phyloP scores from a whole-genome alignment of 805 yeast species.

The Wickerhamomyces kurtzmanii region DNA sequence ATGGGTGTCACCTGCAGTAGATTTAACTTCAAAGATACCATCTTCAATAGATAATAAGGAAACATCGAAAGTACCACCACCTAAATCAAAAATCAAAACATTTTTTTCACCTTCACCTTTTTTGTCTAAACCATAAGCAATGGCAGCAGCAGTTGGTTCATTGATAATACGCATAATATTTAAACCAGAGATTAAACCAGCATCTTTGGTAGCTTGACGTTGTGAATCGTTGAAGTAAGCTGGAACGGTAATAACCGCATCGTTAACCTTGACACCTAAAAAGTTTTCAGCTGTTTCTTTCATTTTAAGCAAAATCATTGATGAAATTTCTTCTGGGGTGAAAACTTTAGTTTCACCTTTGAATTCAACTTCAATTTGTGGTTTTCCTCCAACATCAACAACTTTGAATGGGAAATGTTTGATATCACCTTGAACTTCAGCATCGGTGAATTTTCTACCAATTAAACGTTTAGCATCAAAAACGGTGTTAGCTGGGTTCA shows the following conservation, averaged over 20 bases:
- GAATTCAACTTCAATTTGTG: conserved; percentile 73
- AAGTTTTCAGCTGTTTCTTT: conserved; percentile 90
- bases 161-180: conserved; percentile 89
- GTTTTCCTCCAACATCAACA: conserved; percentile 63
- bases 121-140: conserved; percentile 90
- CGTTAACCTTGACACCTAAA: conserved; percentile 75
- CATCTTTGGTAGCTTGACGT: conserved; percentile 96
- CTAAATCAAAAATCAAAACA: conserved; percentile 87
- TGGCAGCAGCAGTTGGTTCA: conserved; percentile 97
- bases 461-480: conserved; percentile 89
- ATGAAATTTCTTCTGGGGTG: conserved; percentile 91
- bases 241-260: conserved; percentile 93
- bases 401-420: conserved; percentile 82
- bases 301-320: conserved; percentile 87
- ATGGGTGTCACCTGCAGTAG: conserved; percentile 65
- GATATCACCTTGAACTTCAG: conserved; percentile 42
- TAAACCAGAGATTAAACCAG: conserved; percentile 91
- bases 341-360: conserved; percentile 79
- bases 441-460: conserved; percentile 68
- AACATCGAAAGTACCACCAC: conserved; percentile 98
- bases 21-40: conserved; percentile 94
- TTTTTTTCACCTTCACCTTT: conserved; percentile 71
- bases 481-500: conserved; percentile 86
- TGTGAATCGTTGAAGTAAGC: conserved; percentile 96
- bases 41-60: conserved; percentile 86